A percentile compares a stretch with the other conserved stretches of the same genome.
Evolutionary conservation across 305 asterid species (phyloP).

Genomic region (Rubia balearica): DNA sequence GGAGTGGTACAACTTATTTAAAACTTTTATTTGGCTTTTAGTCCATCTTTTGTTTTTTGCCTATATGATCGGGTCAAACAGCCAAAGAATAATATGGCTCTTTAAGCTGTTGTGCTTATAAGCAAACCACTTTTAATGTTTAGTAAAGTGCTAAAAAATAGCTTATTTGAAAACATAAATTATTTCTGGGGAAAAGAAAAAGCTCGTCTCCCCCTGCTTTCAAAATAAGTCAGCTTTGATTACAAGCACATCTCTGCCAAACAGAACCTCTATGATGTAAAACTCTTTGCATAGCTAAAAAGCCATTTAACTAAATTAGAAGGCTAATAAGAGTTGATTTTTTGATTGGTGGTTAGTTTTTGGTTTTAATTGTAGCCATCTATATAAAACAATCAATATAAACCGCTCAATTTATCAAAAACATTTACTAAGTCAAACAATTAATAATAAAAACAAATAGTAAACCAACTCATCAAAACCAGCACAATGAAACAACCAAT

Average conservation of each 20-base stretch:
- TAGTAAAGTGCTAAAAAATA: too few species aligned
- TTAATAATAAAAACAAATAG: not conserved
- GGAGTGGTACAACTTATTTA: not conserved
- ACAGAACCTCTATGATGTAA: too few species aligned
- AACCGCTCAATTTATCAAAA: not conserved
- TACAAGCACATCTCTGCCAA: too few species aligned
- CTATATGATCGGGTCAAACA: not conserved
- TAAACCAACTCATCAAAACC: not conserved
- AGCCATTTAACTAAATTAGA: not conserved
- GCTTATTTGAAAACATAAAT: too few species aligned
- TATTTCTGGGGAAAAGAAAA: too few species aligned
- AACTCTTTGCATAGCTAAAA: not conserved
- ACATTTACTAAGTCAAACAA: not conserved
- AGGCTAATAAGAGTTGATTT: not conserved
- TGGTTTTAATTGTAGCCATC: not conserved
- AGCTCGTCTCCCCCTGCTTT: too few species aligned
- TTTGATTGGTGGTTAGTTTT: not conserved
- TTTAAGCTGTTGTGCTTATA: too few species aligned
- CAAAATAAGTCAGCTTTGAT: too few species aligned
- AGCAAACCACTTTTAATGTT: too few species aligned
- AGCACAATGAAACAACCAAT: not conserved
- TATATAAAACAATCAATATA: too few species aligned
- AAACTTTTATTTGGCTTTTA: not conserved
- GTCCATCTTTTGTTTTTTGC: not conserved
- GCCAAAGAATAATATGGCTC: not conserved